Conservation (phyloP, 331 rosid genomes). For the Quercus phellos region DNA sequence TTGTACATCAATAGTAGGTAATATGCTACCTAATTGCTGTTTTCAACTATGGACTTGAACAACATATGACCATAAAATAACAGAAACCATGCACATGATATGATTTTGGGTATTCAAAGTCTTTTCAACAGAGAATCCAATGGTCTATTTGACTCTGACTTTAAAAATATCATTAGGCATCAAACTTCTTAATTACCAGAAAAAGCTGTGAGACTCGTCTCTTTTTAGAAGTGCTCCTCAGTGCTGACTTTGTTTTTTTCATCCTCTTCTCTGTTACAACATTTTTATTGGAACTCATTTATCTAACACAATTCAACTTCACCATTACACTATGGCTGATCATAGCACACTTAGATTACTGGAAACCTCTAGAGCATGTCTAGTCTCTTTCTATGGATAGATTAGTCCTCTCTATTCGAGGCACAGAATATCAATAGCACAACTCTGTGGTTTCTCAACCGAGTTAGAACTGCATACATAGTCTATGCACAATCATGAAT, state of each 20-base stretch:
- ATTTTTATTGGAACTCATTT: neutral
- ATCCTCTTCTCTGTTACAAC: neutral
- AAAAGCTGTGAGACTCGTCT: neutral
- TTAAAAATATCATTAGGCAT: neutral
- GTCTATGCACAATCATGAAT: neutral
- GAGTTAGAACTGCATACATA: neutral
- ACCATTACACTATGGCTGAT: neutral
- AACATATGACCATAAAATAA: neutral
- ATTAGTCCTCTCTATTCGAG: neutral
- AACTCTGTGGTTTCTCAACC: neutral
- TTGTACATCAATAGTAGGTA: neutral
- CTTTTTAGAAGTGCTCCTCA: neutral
- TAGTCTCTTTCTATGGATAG: neutral
- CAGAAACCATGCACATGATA: neutral
- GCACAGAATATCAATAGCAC: neutral
- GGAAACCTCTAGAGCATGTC: neutral
- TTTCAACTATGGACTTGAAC: neutral
- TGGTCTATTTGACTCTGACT: neutral
- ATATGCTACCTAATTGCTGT: neutral
- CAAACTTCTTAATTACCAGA: neutral
- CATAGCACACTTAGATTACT: neutral
- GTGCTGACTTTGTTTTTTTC: neutral
- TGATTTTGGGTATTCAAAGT: neutral
- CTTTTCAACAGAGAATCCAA: neutral
- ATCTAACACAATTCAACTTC: neutral